Conservation (phyloP, 495 filamentous ascomycete species). For the Aspergillus cristatus region DNA sequence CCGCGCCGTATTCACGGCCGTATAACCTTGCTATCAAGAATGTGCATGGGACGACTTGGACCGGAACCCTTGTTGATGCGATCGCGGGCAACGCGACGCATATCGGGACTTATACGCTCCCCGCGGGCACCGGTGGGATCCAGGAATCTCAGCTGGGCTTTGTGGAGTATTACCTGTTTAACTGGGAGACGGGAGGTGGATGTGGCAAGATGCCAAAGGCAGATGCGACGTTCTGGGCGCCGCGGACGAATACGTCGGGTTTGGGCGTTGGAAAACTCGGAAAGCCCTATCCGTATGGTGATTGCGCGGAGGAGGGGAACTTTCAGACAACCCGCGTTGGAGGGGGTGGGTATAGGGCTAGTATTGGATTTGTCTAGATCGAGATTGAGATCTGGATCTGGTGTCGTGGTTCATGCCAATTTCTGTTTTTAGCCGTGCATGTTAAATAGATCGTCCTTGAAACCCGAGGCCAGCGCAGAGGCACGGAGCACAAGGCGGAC, state of each 20-base stretch:
- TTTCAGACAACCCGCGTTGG: conserved; percentile 4
- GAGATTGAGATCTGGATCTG: too few species aligned
- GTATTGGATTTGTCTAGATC: conserved; percentile 14
- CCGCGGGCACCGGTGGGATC: conserved; percentile 12
- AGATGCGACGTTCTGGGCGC: conserved; percentile 13
- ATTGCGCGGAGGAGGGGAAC: conserved; percentile 17
- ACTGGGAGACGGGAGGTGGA: conserved; percentile 6
- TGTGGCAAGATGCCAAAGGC: conserved; percentile 14
- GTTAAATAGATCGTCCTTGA: too few species aligned
- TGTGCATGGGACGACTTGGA: conserved; percentile 17
- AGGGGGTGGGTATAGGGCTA: conserved; percentile 7
- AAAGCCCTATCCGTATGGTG: conserved; percentile 22
- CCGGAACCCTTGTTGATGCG: conserved; percentile 16
- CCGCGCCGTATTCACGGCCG: conserved; percentile 6
- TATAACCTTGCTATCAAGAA: conserved; percentile 17
- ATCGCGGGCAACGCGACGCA: conserved; percentile 9
- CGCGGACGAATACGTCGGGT: conserved; percentile 1
- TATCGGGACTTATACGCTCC: conserved; percentile 19
- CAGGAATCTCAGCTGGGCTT: conserved; percentile 13
- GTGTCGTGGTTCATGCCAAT: too few species aligned
- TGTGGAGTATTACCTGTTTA: conserved; percentile 22
- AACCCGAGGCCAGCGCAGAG: too few species aligned
- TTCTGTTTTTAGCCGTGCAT: too few species aligned
- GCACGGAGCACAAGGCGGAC: too few species aligned
- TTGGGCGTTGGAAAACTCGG: conserved; percentile 5